Conservation (phyloP, 2,329 filamentous ascomycete genomes). For the Hirsutella minnesotensis region DNA sequence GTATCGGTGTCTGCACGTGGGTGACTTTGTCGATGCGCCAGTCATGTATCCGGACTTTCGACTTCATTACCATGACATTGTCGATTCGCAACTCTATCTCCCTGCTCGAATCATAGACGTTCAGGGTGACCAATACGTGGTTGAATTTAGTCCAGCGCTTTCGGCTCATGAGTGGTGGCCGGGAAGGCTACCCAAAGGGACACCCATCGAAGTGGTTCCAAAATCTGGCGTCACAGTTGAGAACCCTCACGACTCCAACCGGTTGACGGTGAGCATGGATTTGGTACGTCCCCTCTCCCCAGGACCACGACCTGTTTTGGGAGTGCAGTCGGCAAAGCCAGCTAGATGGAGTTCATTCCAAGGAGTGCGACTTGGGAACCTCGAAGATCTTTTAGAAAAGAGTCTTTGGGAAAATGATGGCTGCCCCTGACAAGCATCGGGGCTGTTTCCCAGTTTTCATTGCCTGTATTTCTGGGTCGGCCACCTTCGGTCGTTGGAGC, state of each 20-base stretch:
- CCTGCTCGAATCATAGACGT: slow-evolving; percentile 5
- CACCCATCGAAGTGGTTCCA: slow-evolving; percentile 3
- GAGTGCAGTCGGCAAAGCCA: slow-evolving; percentile 5
- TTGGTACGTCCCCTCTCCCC: slow-evolving; percentile 4
- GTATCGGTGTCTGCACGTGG: slow-evolving; percentile 5
- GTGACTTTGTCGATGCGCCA: slow-evolving; percentile 4
- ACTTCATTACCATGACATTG: slow-evolving; percentile 5
- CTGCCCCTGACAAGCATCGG: background rate
- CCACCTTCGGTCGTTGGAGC: slow-evolving; percentile 1
- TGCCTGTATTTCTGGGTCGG: background rate
- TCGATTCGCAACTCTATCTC: slow-evolving; percentile 4
- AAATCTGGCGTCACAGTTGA: slow-evolving; percentile 2
- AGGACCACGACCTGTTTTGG: slow-evolving; percentile 4
- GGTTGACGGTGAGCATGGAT: slow-evolving; percentile 4
- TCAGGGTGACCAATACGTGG: slow-evolving; percentile 5
- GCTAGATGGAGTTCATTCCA: slow-evolving; percentile 4
- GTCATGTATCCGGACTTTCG: slow-evolving; percentile 5
- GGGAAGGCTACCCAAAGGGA: slow-evolving; percentile 3
- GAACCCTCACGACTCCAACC: slow-evolving; percentile 4
- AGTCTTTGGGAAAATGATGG: slow-evolving; percentile 5
- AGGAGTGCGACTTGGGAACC: slow-evolving; percentile 4
- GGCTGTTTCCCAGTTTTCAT: background rate
- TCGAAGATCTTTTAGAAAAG: slow-evolving; percentile 5
- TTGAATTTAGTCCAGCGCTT: slow-evolving; percentile 5
- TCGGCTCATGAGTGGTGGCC: slow-evolving; percentile 3